Percentiles rank a stretch among this genome's conserved stretches.
These are phyloP conservation scores for Styphnolobium japonicum DNA, from an alignment of 306 rosid species.

Conservation along the genomic window DNA sequence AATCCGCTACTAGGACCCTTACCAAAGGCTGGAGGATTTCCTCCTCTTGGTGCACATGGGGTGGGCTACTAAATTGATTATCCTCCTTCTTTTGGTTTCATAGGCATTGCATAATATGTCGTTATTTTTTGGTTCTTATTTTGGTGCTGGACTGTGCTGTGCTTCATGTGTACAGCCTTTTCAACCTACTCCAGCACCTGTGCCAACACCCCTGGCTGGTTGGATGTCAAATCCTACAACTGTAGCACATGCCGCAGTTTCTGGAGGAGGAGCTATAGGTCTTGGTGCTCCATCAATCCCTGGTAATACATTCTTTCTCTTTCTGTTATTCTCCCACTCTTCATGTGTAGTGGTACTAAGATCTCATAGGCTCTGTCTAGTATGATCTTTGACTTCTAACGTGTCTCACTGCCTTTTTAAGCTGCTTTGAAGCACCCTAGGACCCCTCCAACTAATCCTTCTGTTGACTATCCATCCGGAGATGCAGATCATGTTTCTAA, in stretches of 20 bases:
- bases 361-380: constrained; percentile 10
- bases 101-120: constrained; percentile 26
- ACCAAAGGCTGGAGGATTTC: constrained; percentile 93
- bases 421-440: constrained; percentile 94
- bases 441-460: constrained; percentile 94
- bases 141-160: constrained; percentile 22
- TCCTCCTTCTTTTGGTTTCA: constrained; percentile 7
- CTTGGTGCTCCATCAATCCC: constrained; percentile 94
- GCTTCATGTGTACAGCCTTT: constrained; percentile 65
- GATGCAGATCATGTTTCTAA: constrained; percentile 89
- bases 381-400: constrained; percentile 6
- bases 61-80: constrained; percentile 45
- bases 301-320: constrained; percentile 48
- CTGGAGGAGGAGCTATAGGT: constrained; percentile 88
- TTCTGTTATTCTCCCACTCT: constrained; percentile 6
- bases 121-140: constrained; percentile 21
- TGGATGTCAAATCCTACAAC: constrained; percentile 97
- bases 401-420: constrained; percentile 33
- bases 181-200: constrained; percentile 72
- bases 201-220: constrained; percentile 83
- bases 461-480: constrained; percentile 84
- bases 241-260: constrained; percentile 77
- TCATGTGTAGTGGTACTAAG: constrained; percentile 7
- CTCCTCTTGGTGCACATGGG: constrained; percentile 94
- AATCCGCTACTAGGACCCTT: constrained; percentile 85